phyloP scores from a whole-genome alignment of 164 flowering plant species.

The Akebia trifoliata region DNA sequence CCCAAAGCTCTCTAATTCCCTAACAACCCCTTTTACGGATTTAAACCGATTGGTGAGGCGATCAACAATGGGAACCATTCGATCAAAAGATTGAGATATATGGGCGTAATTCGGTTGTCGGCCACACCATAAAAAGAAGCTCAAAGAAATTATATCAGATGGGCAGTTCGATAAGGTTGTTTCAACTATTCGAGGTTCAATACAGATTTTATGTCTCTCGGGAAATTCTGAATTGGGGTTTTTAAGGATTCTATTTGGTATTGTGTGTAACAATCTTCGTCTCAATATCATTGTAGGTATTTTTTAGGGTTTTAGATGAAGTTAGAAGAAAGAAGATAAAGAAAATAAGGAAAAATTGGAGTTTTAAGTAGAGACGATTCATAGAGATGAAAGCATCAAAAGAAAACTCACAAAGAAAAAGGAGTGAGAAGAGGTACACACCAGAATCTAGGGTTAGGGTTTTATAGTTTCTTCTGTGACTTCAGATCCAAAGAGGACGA shows the following conservation, averaged over 20 bases:
- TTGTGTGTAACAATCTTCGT: conserved; percentile 1
- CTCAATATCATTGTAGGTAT: conserved; percentile 16
- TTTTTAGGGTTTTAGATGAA: no score
- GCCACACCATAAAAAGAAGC: conserved; percentile 62
- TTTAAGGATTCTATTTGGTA: neutral
- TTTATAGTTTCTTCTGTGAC: no score
- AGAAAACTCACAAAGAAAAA: no score
- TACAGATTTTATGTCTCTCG: neutral
- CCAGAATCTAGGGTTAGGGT: no score
- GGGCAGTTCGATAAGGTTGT: conserved; percentile 38
- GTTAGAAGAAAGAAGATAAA: no score
- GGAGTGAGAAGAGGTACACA: no score
- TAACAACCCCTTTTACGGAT: conserved; percentile 34
- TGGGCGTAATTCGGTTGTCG: conserved; percentile 49
- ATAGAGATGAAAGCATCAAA: no score
- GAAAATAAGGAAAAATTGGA: no score
- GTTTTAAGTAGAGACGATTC: no score
- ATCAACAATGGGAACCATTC: conserved; percentile 35
- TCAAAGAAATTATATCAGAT: conserved; percentile 50
- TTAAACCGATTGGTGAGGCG: conserved; percentile 25
- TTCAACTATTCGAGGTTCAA: conserved; percentile 33
- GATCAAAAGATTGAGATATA: conserved; percentile 24
- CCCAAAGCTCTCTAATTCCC: conserved; percentile 39
- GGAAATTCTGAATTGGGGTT: conserved; percentile 3
- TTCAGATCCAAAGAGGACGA: no score